Evolutionary conservation across 768 basidiomycete genomes (phyloP), one percentile per base, ranked within the genome.

Genomic region (Candolleomyces aberdarensis): DNA sequence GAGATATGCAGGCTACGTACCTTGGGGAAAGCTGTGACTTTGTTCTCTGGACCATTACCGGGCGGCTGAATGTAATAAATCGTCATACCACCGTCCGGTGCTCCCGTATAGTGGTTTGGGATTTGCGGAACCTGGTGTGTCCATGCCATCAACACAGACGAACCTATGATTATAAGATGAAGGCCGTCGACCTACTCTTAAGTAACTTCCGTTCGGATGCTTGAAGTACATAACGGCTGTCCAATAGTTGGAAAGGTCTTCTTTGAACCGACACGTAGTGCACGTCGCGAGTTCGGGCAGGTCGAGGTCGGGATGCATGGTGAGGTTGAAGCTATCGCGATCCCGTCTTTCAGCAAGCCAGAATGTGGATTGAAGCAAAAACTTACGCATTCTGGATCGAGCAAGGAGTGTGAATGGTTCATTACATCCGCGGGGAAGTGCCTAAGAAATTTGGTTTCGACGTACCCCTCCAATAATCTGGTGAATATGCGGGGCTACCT

Each of bases 161-260:
- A 53, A 20, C 19, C 3, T 13, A 10, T 39, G n/a, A 4, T 31
- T 10, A 11, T 14, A 20, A 11, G 14, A 15, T 22, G 29, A 32
- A 53, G 19, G 3, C 19, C 14, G 22, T 31, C 19, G 26, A 53
- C 54, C 6, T n/a, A 56, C 54, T 22, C 54, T 40, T 6, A 56
- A 19, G 54, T 41, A 56, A 41, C 54, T 56, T 10, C 54, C 54
- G 39, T 56, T 56, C 9, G 36, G 2, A 39, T 56, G 54, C 54
- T 56, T 56, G 60, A 61, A 61, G 48, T 61, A 61, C 55, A 61
- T 39, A 13, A 61, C 60, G 17, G 60, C 60, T 13, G 60, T 61
- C 60, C 60, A 61, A 40, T 61, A 61, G 48, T 61, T 61, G 9
- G 60, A 61, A 17, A 51, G 47, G 39, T 61, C 49, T 46, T 61